These are phyloP conservation scores for Globisporangium camurandrum DNA, from an alignment of 352 stramenopile species.

Conservation along the genomic window DNA sequence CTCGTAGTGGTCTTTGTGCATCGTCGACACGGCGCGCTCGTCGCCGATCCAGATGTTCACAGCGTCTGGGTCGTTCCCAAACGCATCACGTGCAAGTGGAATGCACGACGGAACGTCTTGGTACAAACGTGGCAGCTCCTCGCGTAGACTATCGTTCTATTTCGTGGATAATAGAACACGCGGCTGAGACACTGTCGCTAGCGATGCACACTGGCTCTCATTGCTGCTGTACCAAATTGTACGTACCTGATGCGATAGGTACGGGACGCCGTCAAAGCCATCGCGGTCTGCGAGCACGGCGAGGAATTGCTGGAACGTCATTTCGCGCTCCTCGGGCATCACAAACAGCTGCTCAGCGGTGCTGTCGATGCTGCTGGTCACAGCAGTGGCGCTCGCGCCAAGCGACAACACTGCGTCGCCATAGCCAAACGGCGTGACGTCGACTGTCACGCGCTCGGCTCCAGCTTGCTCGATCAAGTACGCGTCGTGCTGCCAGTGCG, in stretches of 20 bases:
- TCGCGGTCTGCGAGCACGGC: slow-evolving; percentile 35
- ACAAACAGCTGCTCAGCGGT: slow-evolving; percentile 34
- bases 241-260: slow-evolving; percentile 69
- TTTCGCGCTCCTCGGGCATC: slow-evolving; percentile 75
- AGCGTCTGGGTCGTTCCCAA: slow-evolving; percentile 75
- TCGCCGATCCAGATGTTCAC: slow-evolving; percentile 99
- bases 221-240: neutral
- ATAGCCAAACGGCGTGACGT: slow-evolving; percentile 71
- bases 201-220: no score
- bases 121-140: slow-evolving; percentile 59
- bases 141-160: slow-evolving; percentile 71
- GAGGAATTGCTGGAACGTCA: slow-evolving; percentile 58
- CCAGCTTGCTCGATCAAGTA: slow-evolving; percentile 46
- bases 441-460: slow-evolving; percentile 45
- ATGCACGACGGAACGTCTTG: slow-evolving; percentile 57
- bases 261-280: slow-evolving; percentile 64
- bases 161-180: no score
- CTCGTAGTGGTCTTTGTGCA: slow-evolving; percentile 99
- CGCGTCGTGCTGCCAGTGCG: slow-evolving; percentile 43
- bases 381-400: neutral
- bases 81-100: slow-evolving; percentile 47
- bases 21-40: slow-evolving; percentile 89
- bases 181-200: no score
- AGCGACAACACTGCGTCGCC: slow-evolving; percentile 63
- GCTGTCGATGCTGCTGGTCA: neutral